Base-by-base conservation (phyloP, 306 rosid species). In the Phaseolus lunatus region DNA sequence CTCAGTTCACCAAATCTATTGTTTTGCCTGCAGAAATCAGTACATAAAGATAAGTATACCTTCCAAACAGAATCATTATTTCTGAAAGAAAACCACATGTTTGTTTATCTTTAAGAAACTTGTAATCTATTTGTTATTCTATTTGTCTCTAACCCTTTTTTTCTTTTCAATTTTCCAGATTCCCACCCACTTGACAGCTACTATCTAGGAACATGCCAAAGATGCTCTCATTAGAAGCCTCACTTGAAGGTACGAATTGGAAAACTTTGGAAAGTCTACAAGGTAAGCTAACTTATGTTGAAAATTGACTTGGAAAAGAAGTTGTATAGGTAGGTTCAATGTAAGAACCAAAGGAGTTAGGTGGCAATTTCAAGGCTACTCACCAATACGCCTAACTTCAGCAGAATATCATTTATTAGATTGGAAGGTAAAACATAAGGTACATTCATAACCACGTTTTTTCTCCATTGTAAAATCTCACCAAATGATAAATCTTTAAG, bases 11-110 rank as follows among this genome's bases (percentile, higher is more conserved):
- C 68, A 18, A 35, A 56, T 68, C 81, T 79, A 94, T 81, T 83
- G 98, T 85, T 94, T 94, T 37, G 96, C 90, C 98, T 94, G 95
- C 24, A 78, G 45, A 79, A 41, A 78, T 7, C 0, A 8, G 52
- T 10, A 73, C 37, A 74, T 15, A 15, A 35, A 43, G 7, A 63
- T 74, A 47, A 68, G 58, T n/a, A 57, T 72, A 66, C 24, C 5
- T 6, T 19, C 67, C 53, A 78, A 48, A 45, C n/a, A 54, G 54
- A 56, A n/a, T 7, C 45, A 23, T 69, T 39, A 68, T 43, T 48
- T 54, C 45, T 5, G 47, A 54, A 53, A 41, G 68, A 53, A 54
- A 39, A 41, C 11, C 12, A 5, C 19, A 35, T 29, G 41, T 22
- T 47, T 29, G 41, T 22, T 58, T 71, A 50, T 70, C 35, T 71